Percentiles rank a stretch among this genome's conserved stretches.
Evolutionary conservation across 805 yeast species (phyloP).

Genomic region (Teunomyces cretensis): DNA sequence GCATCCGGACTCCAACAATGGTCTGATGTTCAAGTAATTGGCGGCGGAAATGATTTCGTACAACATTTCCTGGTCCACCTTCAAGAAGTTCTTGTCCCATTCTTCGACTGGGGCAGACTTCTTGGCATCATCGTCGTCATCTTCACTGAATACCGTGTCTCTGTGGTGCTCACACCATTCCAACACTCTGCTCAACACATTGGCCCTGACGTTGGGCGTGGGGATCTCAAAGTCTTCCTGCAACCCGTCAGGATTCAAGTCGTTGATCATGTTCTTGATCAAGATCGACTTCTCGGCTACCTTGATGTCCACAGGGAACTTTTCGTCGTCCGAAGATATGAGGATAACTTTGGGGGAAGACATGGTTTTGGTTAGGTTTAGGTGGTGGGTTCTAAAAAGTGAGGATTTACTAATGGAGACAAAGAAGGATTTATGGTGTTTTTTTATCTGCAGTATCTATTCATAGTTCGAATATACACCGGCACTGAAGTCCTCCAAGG

Average conservation of each 20-base stretch:
- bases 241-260: conserved; percentile 58
- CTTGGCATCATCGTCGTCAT: conserved; percentile 78
- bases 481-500: conserved; percentile 85
- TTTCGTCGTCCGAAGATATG: conserved; percentile 79
- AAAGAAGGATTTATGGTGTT: no score
- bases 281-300: conserved; percentile 86
- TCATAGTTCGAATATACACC: conserved; percentile 81
- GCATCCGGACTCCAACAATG: conserved; percentile 75
- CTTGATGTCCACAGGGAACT: conserved; percentile 70
- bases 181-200: conserved; percentile 83
- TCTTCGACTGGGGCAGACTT: conserved; percentile 90
- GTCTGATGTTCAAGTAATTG: conserved; percentile 72
- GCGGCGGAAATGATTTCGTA: conserved; percentile 83
- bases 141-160: conserved; percentile 71
- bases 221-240: conserved; percentile 80
- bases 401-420: background rate
- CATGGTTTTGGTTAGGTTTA: conserved; percentile 10
- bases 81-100: conserved; percentile 93
- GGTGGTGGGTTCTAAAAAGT: background rate
- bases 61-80: conserved; percentile 89
- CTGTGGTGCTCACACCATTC: conserved; percentile 97
- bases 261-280: conserved; percentile 83
- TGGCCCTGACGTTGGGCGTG: conserved; percentile 84
- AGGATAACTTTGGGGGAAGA: conserved; percentile 47
- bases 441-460: conserved; percentile 11